Evolutionary conservation across 768 basidiomycete species (phyloP).

Genomic region (Lactarius pseudohatsudake): DNA sequence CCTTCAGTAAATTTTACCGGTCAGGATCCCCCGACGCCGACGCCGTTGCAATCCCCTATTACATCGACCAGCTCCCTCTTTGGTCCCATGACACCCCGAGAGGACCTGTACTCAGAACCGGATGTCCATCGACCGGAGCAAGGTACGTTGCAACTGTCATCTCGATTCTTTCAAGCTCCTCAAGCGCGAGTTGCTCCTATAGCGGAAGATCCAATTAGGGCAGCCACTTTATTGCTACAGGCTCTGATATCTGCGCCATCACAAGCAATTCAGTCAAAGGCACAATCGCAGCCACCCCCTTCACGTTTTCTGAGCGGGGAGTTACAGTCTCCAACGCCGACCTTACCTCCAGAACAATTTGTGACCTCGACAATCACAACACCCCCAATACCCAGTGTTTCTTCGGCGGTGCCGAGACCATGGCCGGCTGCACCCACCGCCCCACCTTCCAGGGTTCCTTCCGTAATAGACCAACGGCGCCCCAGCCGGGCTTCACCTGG

Average conservation of each 20-base stretch:
- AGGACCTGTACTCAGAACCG: conserved; percentile 40
- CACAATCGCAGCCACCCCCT: conserved; percentile 2
- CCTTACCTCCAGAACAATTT: conserved; percentile 2
- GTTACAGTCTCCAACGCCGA: not conserved
- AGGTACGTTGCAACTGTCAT: conserved; percentile 23
- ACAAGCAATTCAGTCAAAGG: conserved; percentile 22
- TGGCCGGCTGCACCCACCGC: conserved; percentile 1
- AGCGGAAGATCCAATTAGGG: conserved; percentile 31
- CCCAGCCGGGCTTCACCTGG: conserved; percentile 14
- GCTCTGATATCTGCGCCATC: conserved; percentile 9
- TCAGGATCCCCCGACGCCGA: conserved; percentile 21
- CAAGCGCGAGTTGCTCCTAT: conserved; percentile 11
- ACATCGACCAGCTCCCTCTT: conserved; percentile 30
- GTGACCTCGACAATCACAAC: not conserved
- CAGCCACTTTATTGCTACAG: conserved; percentile 27
- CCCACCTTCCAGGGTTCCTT: conserved; percentile 25
- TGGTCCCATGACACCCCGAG: conserved; percentile 36
- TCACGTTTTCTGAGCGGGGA: conserved; percentile 3
- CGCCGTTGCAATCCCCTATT: conserved; percentile 28
- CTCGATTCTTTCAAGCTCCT: conserved; percentile 12
- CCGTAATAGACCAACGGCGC: conserved; percentile 29
- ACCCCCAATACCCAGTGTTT: conserved; percentile 13
- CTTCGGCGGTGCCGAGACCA: conserved; percentile 12
- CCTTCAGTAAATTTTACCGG: conserved; percentile 26
- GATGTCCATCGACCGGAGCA: conserved; percentile 34